phyloP scores from a whole-genome alignment of 768 basidiomycete genomes.

The Amanita subjunquillea region DNA sequence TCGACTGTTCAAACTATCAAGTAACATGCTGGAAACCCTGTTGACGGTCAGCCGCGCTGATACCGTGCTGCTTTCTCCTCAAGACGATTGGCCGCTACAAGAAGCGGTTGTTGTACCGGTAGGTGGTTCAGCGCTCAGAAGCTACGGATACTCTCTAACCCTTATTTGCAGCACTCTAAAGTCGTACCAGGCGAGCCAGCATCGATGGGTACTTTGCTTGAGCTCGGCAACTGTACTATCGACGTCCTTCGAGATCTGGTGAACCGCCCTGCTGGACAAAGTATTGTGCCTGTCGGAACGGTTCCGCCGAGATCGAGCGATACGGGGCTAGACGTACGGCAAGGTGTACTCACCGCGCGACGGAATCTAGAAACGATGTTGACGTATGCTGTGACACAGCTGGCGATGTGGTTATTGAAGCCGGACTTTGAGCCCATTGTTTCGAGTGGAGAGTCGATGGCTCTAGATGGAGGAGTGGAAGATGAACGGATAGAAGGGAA shows the following conservation, averaged over 20 bases:
- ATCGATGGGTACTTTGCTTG: constrained; percentile 80
- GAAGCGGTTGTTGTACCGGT: constrained; percentile 70
- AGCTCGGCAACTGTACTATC: constrained; percentile 67
- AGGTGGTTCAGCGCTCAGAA: constrained; percentile 17
- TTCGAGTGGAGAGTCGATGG: constrained; percentile 33
- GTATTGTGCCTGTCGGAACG: constrained; percentile 23
- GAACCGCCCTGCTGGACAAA: constrained; percentile 48
- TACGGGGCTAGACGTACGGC: constrained; percentile 39
- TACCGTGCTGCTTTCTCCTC: constrained; percentile 47
- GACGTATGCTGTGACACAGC: constrained; percentile 65
- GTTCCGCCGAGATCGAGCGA: constrained; percentile 16
- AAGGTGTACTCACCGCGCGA: constrained; percentile 46
- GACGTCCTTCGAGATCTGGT: constrained; percentile 65
- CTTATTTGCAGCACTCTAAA: constrained; percentile 59
- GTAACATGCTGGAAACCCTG: constrained; percentile 60
- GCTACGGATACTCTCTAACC: neutral
- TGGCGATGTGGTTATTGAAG: constrained; percentile 69
- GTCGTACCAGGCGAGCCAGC: constrained; percentile 75
- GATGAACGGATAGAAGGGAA: constrained; percentile 11
- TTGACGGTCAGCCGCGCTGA: constrained; percentile 65
- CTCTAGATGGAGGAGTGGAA: constrained; percentile 14
- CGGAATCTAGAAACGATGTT: constrained; percentile 59
- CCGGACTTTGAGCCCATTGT: constrained; percentile 47
- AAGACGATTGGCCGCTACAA: constrained; percentile 63
- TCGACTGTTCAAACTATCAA: constrained; percentile 58